A percentile compares a stretch with the other conserved stretches of the same genome.
phyloP scores from a whole-genome alignment of 176 grass and related monocot genomes.

The Cymbopogon citratus region DNA sequence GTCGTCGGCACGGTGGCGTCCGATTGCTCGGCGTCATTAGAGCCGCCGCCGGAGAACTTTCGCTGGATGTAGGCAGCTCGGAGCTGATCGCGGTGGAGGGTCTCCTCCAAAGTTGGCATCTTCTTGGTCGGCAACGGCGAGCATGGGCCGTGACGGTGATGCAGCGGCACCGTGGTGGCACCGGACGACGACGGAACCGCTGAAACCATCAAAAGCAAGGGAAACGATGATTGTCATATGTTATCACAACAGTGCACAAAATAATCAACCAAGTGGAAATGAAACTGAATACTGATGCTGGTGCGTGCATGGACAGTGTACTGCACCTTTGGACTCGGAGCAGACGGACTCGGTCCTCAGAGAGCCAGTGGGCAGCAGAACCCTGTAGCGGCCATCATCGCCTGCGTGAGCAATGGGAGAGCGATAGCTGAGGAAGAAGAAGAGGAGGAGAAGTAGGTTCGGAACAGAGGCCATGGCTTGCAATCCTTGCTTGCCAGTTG shows the following conservation, averaged over 20 bases:
- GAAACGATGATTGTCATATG: not conserved
- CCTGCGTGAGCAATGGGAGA: not conserved
- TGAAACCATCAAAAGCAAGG: not conserved
- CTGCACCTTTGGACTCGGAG: constrained; percentile 20
- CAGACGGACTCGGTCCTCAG: constrained; percentile 7
- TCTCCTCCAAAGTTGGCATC: constrained; percentile 21
- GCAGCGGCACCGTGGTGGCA: constrained; percentile 26
- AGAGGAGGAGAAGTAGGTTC: not conserved
- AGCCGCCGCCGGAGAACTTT: not conserved
- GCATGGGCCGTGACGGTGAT: constrained; percentile 61
- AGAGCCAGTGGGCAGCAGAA: not conserved
- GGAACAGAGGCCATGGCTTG: constrained; percentile 19
- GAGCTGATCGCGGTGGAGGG: constrained; percentile 48
- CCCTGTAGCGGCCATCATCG: not conserved
- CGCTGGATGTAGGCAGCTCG: constrained; percentile 36
- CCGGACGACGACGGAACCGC: not conserved
- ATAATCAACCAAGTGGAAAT: no score
- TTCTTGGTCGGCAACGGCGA: constrained; percentile 25
- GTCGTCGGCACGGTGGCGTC: constrained; percentile 25
- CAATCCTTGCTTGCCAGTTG: not conserved
- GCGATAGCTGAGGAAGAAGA: not conserved
- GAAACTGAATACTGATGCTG: no score
- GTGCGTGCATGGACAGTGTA: not conserved
- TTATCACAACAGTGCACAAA: not conserved
- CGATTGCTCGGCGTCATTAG: not conserved